phyloP scores from a whole-genome alignment of 768 basidiomycete species.

The Russula brevipes region DNA sequence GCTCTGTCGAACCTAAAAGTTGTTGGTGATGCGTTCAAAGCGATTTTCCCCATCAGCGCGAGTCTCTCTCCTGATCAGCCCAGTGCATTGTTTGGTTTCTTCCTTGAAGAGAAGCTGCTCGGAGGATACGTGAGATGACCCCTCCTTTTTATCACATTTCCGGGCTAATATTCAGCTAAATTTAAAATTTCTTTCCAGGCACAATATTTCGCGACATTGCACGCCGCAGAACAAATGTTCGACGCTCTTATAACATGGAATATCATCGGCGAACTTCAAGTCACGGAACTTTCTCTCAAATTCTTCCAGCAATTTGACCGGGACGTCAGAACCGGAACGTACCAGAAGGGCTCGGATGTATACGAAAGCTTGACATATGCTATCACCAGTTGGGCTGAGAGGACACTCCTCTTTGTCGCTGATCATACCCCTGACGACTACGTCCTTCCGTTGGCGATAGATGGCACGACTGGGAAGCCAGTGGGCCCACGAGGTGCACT shows the following conservation, averaged over 20 bases:
- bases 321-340: neutral
- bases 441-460: neutral
- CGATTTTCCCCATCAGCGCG: slow-evolving; percentile 4
- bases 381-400: too few species aligned
- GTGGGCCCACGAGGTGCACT: neutral
- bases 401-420: neutral
- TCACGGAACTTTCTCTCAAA: slow-evolving; percentile 9
- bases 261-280: neutral
- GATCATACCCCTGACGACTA: neutral
- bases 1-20: slow-evolving; percentile 15
- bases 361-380: neutral
- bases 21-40: slow-evolving; percentile 9
- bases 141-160: neutral
- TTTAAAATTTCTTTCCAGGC: slow-evolving; percentile 4
- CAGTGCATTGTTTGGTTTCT: slow-evolving; percentile 4
- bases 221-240: slow-evolving; percentile 6
- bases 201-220: slow-evolving; percentile 12
- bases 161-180: too few species aligned
- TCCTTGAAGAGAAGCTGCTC: slow-evolving; percentile 6
- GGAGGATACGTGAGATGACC: slow-evolving; percentile 8
- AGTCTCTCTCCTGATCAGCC: neutral
- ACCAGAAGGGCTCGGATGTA: neutral
- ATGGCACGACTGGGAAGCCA: neutral
- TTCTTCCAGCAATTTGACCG: slow-evolving; percentile 13
- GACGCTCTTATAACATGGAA: slow-evolving; percentile 13